Evolutionary conservation across 352 stramenopile species (phyloP).

Genomic region (Globisporangium canariense): DNA sequence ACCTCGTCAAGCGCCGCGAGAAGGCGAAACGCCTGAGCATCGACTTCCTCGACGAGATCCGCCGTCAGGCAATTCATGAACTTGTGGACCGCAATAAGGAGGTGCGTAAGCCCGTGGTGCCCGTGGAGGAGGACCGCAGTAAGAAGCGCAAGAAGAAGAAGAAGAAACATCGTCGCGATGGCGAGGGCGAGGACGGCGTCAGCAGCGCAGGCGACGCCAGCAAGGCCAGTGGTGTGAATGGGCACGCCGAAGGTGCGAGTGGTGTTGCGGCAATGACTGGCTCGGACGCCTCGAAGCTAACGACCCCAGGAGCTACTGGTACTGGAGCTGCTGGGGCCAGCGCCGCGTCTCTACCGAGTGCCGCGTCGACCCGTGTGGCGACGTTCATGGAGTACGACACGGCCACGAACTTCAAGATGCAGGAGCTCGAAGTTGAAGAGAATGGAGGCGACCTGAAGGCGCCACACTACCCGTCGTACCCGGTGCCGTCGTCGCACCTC

Average conservation of each 20-base stretch:
- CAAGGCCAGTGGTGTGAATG: constrained; percentile 20
- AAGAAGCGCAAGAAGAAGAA: constrained; percentile 63
- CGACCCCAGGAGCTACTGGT: not conserved
- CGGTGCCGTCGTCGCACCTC: constrained; percentile 50
- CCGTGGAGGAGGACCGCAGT: constrained; percentile 48
- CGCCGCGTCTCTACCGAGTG: not conserved
- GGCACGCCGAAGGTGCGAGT: not conserved
- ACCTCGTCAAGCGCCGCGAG: constrained; percentile 86
- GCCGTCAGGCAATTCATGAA: constrained; percentile 60
- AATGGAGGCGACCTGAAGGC: constrained; percentile 9
- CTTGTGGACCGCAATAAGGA: constrained; percentile 38
- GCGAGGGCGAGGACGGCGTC: constrained; percentile 36
- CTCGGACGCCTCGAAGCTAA: not conserved
- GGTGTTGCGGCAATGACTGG: not conserved
- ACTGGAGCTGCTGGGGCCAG: not conserved
- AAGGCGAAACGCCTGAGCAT: constrained; percentile 78
- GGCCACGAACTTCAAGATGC: constrained; percentile 56
- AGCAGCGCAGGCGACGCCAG: constrained; percentile 7
- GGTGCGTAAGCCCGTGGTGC: constrained; percentile 50
- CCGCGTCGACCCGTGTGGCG: constrained; percentile 10
- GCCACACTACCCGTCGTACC: constrained; percentile 65
- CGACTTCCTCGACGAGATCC: constrained; percentile 77
- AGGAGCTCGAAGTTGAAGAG: constrained; percentile 23
- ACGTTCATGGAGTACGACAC: constrained; percentile 81
- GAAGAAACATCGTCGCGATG: constrained; percentile 56